Base-by-base conservation (phyloP, 2,329 filamentous ascomycete genomes). In the Beauveria rudraprayagi region DNA sequence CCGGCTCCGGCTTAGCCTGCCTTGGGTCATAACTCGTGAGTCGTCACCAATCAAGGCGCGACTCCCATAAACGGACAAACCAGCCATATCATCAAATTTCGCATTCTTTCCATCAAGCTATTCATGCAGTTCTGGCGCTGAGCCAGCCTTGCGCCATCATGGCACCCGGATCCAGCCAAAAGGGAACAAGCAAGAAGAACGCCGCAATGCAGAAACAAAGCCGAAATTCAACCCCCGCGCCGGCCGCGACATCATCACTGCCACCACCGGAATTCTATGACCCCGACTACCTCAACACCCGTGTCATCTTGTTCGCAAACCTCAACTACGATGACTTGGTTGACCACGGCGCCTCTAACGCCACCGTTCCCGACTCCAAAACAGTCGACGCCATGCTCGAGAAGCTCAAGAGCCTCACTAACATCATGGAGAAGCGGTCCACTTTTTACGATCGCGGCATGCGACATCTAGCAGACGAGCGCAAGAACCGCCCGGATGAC, bases 171-270 rank as follows among this genome's bases (percentile, higher is more conserved):
- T 78, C 81, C 53, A 79, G 81, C 66, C 82, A 86, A 69, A 84
- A 85, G 68, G 84, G 84, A 62, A 84, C 83, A 28, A 80, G 84
- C 70, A 88, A 87, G 77, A 90, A 90, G 75, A 75, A 75, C 65
- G 77, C 80, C 66, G 81, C 82, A 67, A 81, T 85, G 63, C 83
- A 83, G 66, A 85, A 86, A 66, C 88, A 87, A 67, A 92, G 88
- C 71, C 87, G 90, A 70, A 92, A 92, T 73, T 90, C 88, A 41
- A 93, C 90, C 17, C 90, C 90, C 41, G 72, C 70, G 55, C 90
- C 90, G 34, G 72, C 71, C 47, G 72, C 74, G 11, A 67, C 69
- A 26, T 76, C 72, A 67, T 80, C 72, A 70, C 78, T 85, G 44
- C 83, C 83, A 2, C 78, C 80, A 5, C 77, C 82, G 67, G 78